Evolutionary conservation across 768 basidiomycete genomes (phyloP).

Genomic region (Nidula microcarpa): DNA sequence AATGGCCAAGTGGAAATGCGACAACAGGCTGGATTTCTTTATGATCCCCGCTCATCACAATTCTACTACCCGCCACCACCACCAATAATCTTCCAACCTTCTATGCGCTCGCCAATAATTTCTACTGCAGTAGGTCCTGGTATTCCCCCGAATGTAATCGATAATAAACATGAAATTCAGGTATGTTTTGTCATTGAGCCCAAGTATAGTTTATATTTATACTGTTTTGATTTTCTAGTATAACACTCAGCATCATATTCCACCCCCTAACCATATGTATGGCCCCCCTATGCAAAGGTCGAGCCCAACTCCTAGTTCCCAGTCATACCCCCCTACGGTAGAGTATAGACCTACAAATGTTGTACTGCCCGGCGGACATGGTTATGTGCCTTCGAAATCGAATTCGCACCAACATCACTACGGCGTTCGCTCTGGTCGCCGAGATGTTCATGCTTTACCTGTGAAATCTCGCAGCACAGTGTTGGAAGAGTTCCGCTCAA

Average conservation of each 20-base stretch:
- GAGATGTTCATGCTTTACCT: constrained; percentile 3
- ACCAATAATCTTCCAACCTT: constrained; percentile 1
- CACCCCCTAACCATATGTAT: constrained; percentile 42
- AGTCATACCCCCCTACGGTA: not conserved
- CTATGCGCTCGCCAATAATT: not conserved
- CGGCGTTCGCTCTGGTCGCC: not conserved
- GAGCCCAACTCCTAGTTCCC: constrained; percentile 1
- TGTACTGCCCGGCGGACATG: no score
- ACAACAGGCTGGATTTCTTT: constrained; percentile 3
- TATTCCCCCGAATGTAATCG: not conserved
- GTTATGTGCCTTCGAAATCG: no score
- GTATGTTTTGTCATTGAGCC: not conserved
- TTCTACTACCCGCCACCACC: constrained; percentile 5
- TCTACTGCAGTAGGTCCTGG: not conserved
- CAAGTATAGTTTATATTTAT: constrained; percentile 10
- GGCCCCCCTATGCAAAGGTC: constrained; percentile 6
- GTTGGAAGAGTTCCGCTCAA: constrained; percentile 82
- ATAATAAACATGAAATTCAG: constrained; percentile 2
- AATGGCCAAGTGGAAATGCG: constrained; percentile 1
- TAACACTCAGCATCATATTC: constrained; percentile 8
- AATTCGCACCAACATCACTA: not conserved
- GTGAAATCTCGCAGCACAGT: constrained; percentile 60
- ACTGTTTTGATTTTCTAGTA: constrained; percentile 21
- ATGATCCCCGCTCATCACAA: constrained; percentile 5
- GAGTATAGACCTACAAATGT: not conserved